Evolutionary conservation across 768 basidiomycete species (phyloP).

Genomic region (Rhizopogon salebrosus): DNA sequence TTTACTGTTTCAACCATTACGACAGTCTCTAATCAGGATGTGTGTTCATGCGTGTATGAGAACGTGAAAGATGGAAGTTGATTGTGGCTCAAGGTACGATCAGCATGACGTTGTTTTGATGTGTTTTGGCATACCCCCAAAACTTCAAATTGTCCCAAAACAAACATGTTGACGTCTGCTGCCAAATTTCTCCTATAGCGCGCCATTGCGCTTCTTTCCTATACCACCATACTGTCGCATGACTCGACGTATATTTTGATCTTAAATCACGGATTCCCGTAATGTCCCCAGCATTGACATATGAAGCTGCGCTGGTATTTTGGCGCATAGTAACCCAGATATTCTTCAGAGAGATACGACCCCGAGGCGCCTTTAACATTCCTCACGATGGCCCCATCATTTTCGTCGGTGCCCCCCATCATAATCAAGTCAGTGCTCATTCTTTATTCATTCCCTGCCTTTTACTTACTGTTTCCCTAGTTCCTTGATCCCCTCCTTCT

Average conservation of each 20-base stretch:
- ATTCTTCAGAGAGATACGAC: slow-evolving; percentile 95
- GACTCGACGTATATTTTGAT: slow-evolving; percentile 7
- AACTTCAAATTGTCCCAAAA: background rate
- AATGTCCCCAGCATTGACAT: slow-evolving; percentile 31
- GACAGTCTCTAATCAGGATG: slow-evolving; percentile 24
- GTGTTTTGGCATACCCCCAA: background rate
- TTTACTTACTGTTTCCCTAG: slow-evolving; percentile 34
- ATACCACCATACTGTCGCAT: slow-evolving; percentile 1
- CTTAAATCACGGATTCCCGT: slow-evolving; percentile 2
- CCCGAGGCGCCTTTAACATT: slow-evolving; percentile 92
- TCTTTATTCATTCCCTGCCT: slow-evolving; percentile 6
- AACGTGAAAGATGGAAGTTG: no score
- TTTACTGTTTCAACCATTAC: slow-evolving; percentile 2
- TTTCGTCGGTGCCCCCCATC: slow-evolving; percentile 89
- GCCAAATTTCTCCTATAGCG: background rate
- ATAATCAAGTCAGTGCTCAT: slow-evolving; percentile 64
- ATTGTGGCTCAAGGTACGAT: no score
- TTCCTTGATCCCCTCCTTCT: slow-evolving; percentile 90
- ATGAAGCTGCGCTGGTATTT: slow-evolving; percentile 77
- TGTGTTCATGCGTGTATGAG: slow-evolving; percentile 15
- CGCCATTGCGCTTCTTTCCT: background rate
- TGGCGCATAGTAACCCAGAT: slow-evolving; percentile 85
- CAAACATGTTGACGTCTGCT: background rate
- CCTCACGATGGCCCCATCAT: slow-evolving; percentile 87
- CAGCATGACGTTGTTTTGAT: background rate